These are phyloP conservation scores for Pichia cactophila DNA, from an alignment of 1,139 yeast species.

Conservation along the genomic window DNA sequence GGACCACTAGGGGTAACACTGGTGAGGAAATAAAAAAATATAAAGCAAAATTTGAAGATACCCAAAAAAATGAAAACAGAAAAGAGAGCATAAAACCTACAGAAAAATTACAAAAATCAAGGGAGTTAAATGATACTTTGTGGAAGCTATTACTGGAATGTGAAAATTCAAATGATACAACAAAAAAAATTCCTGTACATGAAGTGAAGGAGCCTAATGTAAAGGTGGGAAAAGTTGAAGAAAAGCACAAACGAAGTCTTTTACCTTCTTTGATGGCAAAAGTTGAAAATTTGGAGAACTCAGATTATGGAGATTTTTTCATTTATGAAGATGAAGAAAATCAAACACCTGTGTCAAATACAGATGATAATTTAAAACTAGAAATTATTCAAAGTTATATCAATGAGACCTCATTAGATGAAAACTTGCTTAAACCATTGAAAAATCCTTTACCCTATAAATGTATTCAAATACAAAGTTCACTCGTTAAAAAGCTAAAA, in stretches of 20 bases:
- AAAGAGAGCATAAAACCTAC: not conserved
- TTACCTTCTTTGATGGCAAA: slow-evolving; percentile 9
- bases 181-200: too few relatives aligned
- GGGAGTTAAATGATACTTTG: not conserved
- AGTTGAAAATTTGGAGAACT: not conserved
- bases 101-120: not conserved
- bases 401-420: not conserved
- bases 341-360: not conserved
- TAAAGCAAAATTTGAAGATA: slow-evolving; percentile 5
- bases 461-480: slow-evolving; percentile 5
- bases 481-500: slow-evolving; percentile 10
- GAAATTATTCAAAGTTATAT: not conserved
- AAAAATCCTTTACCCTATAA: slow-evolving; percentile 9
- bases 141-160: not conserved
- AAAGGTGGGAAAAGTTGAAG: not conserved
- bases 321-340: not conserved
- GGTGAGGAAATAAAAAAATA: slow-evolving; percentile 23
- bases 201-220: not conserved
- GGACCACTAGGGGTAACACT: slow-evolving; percentile 20
- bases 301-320: not conserved
- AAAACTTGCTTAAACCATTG: slow-evolving; percentile 4
- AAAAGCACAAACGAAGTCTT: not conserved
- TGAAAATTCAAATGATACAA: not conserved
- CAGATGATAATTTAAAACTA: not conserved
- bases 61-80: not conserved